These are phyloP conservation scores for Spizellomyces punctatus DNA, from an alignment of 192 early-diverging fungal genomes.

Conservation along the genomic window DNA sequence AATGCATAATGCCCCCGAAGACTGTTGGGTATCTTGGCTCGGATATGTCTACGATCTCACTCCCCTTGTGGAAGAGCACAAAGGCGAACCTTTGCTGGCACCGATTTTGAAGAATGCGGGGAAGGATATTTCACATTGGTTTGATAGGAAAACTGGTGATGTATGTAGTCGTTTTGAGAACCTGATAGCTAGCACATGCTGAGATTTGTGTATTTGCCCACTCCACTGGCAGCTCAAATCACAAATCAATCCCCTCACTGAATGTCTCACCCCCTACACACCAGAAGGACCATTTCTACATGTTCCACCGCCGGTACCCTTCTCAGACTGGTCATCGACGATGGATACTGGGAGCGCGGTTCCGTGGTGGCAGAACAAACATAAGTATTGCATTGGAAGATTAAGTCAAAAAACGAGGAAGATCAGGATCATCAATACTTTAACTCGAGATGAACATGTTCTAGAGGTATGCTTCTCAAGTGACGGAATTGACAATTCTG, in stretches of 20 bases:
- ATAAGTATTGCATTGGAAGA: constrained; percentile 52
- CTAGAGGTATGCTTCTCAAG: constrained; percentile 42
- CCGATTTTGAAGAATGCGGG: constrained; percentile 64
- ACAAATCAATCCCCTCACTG: constrained; percentile 53
- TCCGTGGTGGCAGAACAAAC: constrained; percentile 61
- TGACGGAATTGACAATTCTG: constrained; percentile 4
- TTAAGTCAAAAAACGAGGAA: constrained; percentile 50
- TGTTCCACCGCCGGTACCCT: constrained; percentile 52
- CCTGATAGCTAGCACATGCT: too few relatives aligned
- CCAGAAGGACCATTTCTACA: constrained; percentile 57
- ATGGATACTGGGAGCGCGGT: constrained; percentile 5
- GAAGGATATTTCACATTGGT: constrained; percentile 65
- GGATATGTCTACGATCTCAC: constrained; percentile 58
- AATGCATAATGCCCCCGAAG: constrained; percentile 54
- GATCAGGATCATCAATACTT: constrained; percentile 56
- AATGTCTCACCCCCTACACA: constrained; percentile 42
- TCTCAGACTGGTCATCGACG: constrained; percentile 38
- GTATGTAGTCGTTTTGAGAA: constrained; percentile 26
- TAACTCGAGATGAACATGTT: constrained; percentile 59
- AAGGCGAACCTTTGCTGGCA: constrained; percentile 46
- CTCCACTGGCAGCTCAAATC: constrained; percentile 44
- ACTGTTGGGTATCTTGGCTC: constrained; percentile 60
- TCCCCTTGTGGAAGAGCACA: constrained; percentile 37
- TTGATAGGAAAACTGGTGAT: constrained; percentile 53
- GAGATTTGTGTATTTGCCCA: background rate